A percentile compares a stretch with the other conserved stretches of the same genome.
These are phyloP conservation scores for Immersiella caudata DNA, from an alignment of 495 filamentous ascomycete species.

Conservation along the genomic window DNA sequence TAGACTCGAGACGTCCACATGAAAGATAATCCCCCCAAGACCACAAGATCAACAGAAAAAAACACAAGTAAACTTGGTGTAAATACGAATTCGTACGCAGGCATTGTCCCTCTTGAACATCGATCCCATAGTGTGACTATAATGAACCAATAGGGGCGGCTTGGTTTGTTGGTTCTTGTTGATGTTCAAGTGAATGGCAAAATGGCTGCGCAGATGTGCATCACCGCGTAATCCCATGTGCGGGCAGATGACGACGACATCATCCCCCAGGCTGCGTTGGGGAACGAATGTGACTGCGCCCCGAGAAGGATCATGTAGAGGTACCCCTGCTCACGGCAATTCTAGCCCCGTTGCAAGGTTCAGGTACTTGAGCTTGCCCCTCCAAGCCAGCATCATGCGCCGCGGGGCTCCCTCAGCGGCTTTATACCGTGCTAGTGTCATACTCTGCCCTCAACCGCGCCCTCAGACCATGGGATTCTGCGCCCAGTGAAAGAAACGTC, in stretches of 20 bases:
- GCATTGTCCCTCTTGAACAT: too few relatives aligned
- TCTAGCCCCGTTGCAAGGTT: background rate
- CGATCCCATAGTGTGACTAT: too few relatives aligned
- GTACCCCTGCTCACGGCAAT: background rate
- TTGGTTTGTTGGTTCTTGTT: too few relatives aligned
- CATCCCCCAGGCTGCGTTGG: slow-evolving; percentile 11
- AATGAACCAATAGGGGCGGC: too few relatives aligned
- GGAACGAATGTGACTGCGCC: slow-evolving; percentile 20
- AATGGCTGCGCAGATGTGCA: slow-evolving; percentile 11
- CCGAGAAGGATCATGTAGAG: background rate
- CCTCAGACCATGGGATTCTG: background rate
- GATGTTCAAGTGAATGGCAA: too few relatives aligned
- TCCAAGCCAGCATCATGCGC: slow-evolving; percentile 22
- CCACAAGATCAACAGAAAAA: background rate
- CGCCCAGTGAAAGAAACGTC: slow-evolving; percentile 4
- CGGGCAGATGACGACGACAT: slow-evolving; percentile 30
- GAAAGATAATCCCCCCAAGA: background rate
- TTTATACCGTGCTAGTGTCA: slow-evolving; percentile 14
- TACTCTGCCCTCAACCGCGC: background rate
- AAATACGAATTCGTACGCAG: too few relatives aligned
- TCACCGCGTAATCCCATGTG: background rate
- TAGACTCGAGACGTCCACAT: background rate
- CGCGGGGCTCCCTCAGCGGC: slow-evolving; percentile 22
- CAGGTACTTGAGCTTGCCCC: slow-evolving; percentile 3
- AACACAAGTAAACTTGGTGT: too few relatives aligned